Evolutionary conservation across 257 asterid species (phyloP), one percentile per base, ranked within the genome.

Genomic region (Scutellaria minor): DNA sequence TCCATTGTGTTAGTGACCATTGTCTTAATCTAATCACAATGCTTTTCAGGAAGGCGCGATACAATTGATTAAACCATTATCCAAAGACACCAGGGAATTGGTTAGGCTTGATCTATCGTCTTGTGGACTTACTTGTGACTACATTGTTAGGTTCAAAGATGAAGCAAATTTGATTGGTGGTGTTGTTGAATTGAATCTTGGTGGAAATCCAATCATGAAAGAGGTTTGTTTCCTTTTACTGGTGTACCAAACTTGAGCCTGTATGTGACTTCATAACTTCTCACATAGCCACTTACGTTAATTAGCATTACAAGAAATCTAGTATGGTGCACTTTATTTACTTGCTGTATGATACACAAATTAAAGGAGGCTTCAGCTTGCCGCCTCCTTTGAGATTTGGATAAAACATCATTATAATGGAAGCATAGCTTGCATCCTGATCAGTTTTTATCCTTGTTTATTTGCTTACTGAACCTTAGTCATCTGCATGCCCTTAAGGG

Each of bases 151-250:
- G 77, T 85, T 87, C 76, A 83, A 81, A 76, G 70, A 73, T 66
- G 96, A 87, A 78, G 75, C 77, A 68, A 75, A 89, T 71, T 69
- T 86, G 70, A 44, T 85, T 45, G 74, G 74, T 78, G 75, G 90
- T 44, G 75, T 95, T 72, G 81, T 85, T 54, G 98, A 95, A 82
- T 81, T 95, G 83, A 90, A 95, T 82, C 89, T 95, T 68, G 89
- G 88, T 71, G 96, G 96, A 78, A 94, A 94, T 85, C 84, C 90
- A 18, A 66, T 88, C 80, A 76, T 66, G 86, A 78, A 73, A 77
- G 92, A 95, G 99, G 99, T 94, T 60, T 65, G 87, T 58, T 73
- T 64, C 69, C 57, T 80, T 77, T 80, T 44, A 31, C 10, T 61
- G 54, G 45, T 64, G 58, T 48, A 11, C 51, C 37, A 31, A 31